These are phyloP conservation scores for Candida schatavii DNA, from an alignment of 805 yeast genomes.

Conservation along the genomic window DNA sequence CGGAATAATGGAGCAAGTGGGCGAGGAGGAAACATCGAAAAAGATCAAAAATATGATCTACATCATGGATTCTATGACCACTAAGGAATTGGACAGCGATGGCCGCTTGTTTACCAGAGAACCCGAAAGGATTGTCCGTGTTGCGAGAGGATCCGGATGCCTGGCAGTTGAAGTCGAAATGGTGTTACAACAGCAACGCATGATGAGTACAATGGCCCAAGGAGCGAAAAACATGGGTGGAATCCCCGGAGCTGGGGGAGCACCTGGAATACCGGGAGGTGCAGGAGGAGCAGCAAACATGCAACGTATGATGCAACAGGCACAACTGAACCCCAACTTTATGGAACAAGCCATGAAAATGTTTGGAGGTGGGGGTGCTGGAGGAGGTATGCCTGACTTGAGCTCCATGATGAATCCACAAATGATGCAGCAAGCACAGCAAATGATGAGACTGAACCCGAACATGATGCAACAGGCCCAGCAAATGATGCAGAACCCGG, in stretches of 20 bases:
- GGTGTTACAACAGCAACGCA: conserved; percentile 83
- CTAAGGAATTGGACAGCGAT: conserved; percentile 84
- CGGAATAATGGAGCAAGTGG: conserved; percentile 77
- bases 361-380: conserved; percentile 46
- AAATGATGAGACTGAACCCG: conserved; percentile 45
- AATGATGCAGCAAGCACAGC: conserved; percentile 47
- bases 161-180: conserved; percentile 90
- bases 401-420: conserved; percentile 57
- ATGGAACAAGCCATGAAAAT: conserved; percentile 64
- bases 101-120: conserved; percentile 76
- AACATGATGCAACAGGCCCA: conserved; percentile 43
- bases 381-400: conserved; percentile 46
- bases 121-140: conserved; percentile 83
- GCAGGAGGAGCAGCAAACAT: conserved; percentile 38
- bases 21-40: conserved; percentile 88
- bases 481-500: conserved; percentile 52
- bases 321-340: conserved; percentile 47
- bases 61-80: conserved; percentile 95
- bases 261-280: conserved; percentile 9
- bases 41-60: conserved; percentile 84
- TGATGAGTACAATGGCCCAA: conserved; percentile 93
- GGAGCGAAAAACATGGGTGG: conserved; percentile 48
- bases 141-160: conserved; percentile 94
- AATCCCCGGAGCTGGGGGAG: conserved; percentile 17
- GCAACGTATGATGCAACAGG: conserved; percentile 55